phyloP scores from a whole-genome alignment of 164 flowering plant species.

The Chimonanthus salicifolius region DNA sequence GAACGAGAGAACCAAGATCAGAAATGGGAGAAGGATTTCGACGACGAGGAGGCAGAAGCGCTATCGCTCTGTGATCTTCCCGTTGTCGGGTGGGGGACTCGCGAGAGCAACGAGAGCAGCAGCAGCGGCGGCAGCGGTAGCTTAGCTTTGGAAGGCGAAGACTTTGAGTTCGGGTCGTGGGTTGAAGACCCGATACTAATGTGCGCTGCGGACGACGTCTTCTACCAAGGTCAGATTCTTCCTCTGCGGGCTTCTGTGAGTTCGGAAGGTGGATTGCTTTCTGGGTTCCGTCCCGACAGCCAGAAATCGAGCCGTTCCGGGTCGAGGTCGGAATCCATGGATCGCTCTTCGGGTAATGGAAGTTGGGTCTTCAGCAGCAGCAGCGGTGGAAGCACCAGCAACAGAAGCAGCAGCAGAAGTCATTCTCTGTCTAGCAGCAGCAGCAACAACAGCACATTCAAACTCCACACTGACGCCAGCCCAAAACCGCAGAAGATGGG shows the following conservation, averaged over 20 bases:
- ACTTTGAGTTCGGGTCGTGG: constrained; percentile 49
- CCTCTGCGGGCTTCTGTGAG: constrained; percentile 61
- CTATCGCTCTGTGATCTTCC: constrained; percentile 59
- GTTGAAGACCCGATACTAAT: constrained; percentile 14
- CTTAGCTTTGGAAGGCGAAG: constrained; percentile 13
- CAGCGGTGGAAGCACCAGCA: constrained; percentile 10
- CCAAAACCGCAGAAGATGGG: constrained; percentile 48
- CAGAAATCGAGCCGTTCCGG: constrained; percentile 7
- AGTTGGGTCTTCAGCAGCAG: constrained; percentile 9
- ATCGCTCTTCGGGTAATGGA: constrained; percentile 16
- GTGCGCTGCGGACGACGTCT: constrained; percentile 76
- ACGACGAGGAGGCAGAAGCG: constrained; percentile 25
- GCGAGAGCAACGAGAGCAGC: constrained; percentile 6
- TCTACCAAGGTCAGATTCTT: constrained; percentile 65
- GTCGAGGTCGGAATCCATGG: constrained; percentile 62
- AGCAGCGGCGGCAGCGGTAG: background rate
- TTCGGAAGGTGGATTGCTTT: constrained; percentile 29
- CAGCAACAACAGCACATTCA: constrained; percentile 16
- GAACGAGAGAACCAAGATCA: background rate
- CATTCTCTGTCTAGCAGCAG: constrained; percentile 26
- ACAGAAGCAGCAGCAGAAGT: constrained; percentile 52
- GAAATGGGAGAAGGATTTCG: background rate
- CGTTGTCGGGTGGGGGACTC: constrained; percentile 3
- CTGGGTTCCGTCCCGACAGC: constrained; percentile 1
- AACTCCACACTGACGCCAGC: constrained; percentile 20